Base-by-base conservation (phyloP, 345 rosid species). In the Cardamine chenopodiifolia region DNA sequence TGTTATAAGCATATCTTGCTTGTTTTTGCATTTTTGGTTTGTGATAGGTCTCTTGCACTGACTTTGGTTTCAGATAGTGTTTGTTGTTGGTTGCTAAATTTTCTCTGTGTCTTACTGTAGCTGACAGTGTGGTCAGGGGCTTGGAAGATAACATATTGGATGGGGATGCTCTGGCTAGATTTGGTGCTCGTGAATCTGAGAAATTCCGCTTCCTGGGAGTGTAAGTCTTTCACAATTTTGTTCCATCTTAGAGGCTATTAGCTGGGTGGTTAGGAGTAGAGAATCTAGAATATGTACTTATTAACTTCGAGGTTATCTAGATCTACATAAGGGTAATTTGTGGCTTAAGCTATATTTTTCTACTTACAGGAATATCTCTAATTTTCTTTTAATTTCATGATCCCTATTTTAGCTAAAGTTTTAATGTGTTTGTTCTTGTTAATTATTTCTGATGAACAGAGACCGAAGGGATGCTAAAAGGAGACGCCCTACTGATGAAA, bases 171-270 rank as follows among this genome's bases (percentile, higher is more conserved):
- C 66, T 84, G 14, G 94, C 88, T 78, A 86, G 92, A 78, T 95
- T 89, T 78, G 71, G 83, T 54, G 62, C 67, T 39, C 93, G 99
- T 67, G 97, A 90, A 62, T 81, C 87, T 29, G 91, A 90, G 78
- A 95, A 90, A 82, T 75, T 92, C 1, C 62, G 20, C 70, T 92
- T 95, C 82, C 88, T 92, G 76, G 89, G 91, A 82, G 66, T 2
- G 99, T 95, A 87, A 89, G 92, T 80, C 76, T 74, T 81, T 71
- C 62, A 68, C 48, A 52, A 35, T 20, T 57, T 70, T 37, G 61
- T 22, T 47, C 26, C 9, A 55, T 80, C 31, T 25, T 72, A 71
- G 28, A 74, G 22, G 59, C 20, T 31, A 23, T 20, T 56, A 39
- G 23, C 44, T 64, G 12, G 48, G 55, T 59, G 9, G 64, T 34